Evolutionary conservation across 257 asterid genomes (phyloP).

Genomic region (Cruciata laevipes): DNA sequence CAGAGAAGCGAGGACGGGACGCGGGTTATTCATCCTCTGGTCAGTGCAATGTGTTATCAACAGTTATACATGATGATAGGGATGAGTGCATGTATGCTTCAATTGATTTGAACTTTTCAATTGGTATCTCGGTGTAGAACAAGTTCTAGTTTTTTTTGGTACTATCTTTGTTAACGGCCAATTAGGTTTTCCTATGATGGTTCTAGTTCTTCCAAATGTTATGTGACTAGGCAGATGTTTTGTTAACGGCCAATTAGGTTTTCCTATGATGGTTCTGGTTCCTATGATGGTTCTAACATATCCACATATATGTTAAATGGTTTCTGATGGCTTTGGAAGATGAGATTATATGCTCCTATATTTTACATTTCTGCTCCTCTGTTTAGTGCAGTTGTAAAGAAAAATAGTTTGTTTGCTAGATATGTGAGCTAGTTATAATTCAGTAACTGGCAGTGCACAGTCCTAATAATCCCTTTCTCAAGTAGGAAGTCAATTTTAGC

Average conservation of each 20-base stretch:
- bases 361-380: too few relatives aligned
- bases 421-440: neutral
- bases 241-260: too few relatives aligned
- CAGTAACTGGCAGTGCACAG: neutral
- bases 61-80: neutral
- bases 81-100: neutral
- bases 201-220: too few relatives aligned
- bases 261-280: too few relatives aligned
- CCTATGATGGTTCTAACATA: too few relatives aligned
- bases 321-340: neutral
- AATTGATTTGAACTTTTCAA: neutral
- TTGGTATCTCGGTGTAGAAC: too few relatives aligned
- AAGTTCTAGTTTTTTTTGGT: neutral
- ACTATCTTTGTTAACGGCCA: neutral
- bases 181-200: too few relatives aligned
- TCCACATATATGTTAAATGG: neutral
- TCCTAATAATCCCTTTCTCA: neutral
- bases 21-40: constrained; percentile 66
- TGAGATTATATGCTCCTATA: neutral
- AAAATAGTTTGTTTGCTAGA: neutral
- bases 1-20: constrained; percentile 72
- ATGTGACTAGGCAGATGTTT: too few relatives aligned
- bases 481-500: neutral
- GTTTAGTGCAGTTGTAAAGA: neutral
- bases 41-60: constrained; percentile 22